These are phyloP conservation scores for Ustilago esculenta DNA, from an alignment of 1,284 basidiomycete species.

Conservation along the genomic window DNA sequence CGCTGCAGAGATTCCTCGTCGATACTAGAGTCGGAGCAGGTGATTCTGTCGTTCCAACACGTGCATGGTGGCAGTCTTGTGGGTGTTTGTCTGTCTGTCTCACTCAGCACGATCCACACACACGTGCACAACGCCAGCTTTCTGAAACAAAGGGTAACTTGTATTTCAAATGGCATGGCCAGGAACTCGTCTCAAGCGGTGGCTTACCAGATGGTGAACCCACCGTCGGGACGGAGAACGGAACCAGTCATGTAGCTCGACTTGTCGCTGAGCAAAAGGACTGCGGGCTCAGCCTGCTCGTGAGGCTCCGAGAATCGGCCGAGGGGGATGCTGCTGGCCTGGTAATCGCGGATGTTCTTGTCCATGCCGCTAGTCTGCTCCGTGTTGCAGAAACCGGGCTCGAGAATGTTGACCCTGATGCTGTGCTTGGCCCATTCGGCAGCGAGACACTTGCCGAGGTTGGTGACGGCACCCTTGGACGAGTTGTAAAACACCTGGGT, in stretches of 20 bases:
- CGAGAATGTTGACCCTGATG: conserved; percentile 66
- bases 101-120: too few relatives aligned
- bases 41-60: too few relatives aligned
- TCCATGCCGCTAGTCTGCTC: conserved; percentile 67
- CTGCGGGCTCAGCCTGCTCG: conserved; percentile 65
- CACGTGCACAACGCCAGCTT: too few relatives aligned
- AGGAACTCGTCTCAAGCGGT: too few relatives aligned
- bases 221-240: conserved; percentile 61
- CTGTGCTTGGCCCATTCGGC: conserved; percentile 65
- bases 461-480: conserved; percentile 66
- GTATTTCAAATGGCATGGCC: too few relatives aligned
- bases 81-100: too few relatives aligned
- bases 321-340: conserved; percentile 64
- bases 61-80: too few relatives aligned
- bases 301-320: conserved; percentile 65
- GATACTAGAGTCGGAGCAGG: too few relatives aligned
- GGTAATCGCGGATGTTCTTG: conserved; percentile 63
- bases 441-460: conserved; percentile 67
- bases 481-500: conserved; percentile 67
- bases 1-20: too few relatives aligned
- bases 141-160: too few relatives aligned
- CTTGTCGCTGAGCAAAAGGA: conserved; percentile 64
- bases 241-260: conserved; percentile 63
- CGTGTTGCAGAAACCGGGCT: conserved; percentile 66
- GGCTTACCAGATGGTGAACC: conserved; percentile 64